Percentiles rank a stretch among this genome's conserved stretches.
phyloP scores from a whole-genome alignment of 1,284 basidiomycete species.

The Puccinia horiana region DNA sequence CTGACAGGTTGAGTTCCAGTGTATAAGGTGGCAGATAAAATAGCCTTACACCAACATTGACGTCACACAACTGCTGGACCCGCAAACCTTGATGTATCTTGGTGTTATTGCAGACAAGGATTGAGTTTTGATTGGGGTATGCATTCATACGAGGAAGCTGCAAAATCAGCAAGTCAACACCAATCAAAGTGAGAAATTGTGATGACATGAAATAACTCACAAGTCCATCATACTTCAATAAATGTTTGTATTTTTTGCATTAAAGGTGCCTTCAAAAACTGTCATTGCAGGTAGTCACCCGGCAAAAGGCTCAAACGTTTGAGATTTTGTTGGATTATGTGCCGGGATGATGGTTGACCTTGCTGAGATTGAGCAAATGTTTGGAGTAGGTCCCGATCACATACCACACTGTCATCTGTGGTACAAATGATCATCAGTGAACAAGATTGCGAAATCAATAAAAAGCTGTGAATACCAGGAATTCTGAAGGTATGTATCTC shows the following conservation, averaged over 20 bases:
- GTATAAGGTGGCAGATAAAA: conserved; percentile 11
- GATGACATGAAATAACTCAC: background rate
- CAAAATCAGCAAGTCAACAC: background rate
- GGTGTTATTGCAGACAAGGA: background rate
- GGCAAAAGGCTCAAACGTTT: background rate
- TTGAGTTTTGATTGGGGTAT: background rate
- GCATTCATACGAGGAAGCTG: conserved; percentile 19
- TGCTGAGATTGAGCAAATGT: background rate
- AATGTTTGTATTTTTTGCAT: background rate
- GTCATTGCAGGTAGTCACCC: background rate
- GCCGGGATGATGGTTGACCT: background rate
- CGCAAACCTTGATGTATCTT: background rate
- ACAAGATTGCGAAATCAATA: no score
- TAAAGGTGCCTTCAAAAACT: background rate
- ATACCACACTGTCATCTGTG: background rate
- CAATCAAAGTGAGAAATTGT: background rate
- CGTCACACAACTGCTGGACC: background rate
- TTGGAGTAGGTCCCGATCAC: background rate
- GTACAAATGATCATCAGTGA: no score
- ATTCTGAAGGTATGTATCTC: background rate
- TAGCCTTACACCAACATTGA: background rate
- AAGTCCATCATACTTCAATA: background rate
- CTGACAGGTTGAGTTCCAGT: background rate
- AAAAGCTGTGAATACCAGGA: background rate
- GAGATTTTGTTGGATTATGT: background rate